Percentiles rank a stretch among this genome's conserved stretches.
phyloP scores from a whole-genome alignment of 2,329 filamentous ascomycete species.

The Epichloe scottii region DNA sequence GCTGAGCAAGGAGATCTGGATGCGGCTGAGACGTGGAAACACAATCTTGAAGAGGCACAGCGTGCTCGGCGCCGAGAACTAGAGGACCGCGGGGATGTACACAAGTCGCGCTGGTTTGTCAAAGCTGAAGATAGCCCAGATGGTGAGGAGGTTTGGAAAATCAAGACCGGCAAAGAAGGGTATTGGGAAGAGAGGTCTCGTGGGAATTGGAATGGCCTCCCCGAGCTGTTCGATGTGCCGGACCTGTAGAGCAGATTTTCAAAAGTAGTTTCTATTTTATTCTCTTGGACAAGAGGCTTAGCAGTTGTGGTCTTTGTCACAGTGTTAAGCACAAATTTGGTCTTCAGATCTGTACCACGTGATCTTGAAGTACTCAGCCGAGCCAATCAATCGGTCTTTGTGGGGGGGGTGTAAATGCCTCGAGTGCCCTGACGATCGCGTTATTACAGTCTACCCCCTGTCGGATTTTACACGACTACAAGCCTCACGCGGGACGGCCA shows the following conservation, averaged over 20 bases:
- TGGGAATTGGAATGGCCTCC: constrained; percentile 50
- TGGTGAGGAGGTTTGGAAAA: constrained; percentile 58
- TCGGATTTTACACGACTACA: too few relatives aligned
- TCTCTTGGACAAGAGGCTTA: not conserved
- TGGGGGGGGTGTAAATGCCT: too few relatives aligned
- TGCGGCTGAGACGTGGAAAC: constrained; percentile 71
- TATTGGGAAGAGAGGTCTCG: constrained; percentile 83
- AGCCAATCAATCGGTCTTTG: too few relatives aligned
- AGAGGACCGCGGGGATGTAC: constrained; percentile 60
- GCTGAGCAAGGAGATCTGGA: constrained; percentile 75
- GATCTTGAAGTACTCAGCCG: too few relatives aligned
- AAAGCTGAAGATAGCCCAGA: constrained; percentile 47
- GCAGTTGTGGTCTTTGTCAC: too few relatives aligned
- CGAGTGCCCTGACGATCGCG: too few relatives aligned
- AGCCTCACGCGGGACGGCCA: too few relatives aligned
- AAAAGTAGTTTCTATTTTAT: not conserved
- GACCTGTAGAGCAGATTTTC: constrained; percentile 11
- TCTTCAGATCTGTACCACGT: too few relatives aligned
- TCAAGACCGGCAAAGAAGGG: constrained; percentile 70
- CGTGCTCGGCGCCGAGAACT: constrained; percentile 58
- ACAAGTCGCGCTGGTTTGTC: constrained; percentile 76
- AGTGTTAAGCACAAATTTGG: too few relatives aligned
- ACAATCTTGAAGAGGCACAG: constrained; percentile 75
- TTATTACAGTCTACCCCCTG: too few relatives aligned
- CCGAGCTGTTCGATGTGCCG: constrained; percentile 34